These are phyloP conservation scores for Eleusine indica DNA, from an alignment of 176 grass and related monocot species.

Conservation along the genomic window DNA sequence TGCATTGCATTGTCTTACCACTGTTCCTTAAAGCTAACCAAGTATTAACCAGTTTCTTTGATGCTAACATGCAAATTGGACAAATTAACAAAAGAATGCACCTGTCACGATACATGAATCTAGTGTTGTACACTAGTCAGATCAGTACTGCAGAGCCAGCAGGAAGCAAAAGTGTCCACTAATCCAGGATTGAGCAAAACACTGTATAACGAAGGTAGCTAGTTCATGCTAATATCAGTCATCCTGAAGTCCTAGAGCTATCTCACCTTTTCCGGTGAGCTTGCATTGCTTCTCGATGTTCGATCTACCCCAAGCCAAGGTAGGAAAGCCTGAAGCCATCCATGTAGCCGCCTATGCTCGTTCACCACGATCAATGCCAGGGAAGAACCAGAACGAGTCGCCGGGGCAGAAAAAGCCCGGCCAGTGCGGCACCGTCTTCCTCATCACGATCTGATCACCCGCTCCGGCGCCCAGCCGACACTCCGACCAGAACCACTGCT, in stretches of 20 bases:
- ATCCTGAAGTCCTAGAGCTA: background rate
- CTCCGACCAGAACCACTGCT: conserved; percentile 50
- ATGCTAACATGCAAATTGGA: background rate
- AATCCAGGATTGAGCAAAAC: conserved; percentile 16
- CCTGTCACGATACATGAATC: background rate
- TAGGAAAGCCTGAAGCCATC: background rate
- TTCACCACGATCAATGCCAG: conserved; percentile 40
- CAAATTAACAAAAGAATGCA: background rate
- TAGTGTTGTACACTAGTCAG: background rate
- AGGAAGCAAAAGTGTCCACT: conserved; percentile 33
- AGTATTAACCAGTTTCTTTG: background rate
- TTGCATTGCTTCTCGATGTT: background rate
- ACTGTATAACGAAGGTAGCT: background rate
- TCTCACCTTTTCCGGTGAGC: background rate
- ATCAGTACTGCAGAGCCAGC: background rate
- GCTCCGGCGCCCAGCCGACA: conserved; percentile 10
- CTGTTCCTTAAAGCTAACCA: background rate
- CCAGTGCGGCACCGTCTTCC: conserved; percentile 45
- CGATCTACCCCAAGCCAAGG: background rate
- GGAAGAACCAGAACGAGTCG: conserved; percentile 65
- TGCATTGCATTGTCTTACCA: background rate
- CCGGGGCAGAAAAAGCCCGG: conserved; percentile 25
- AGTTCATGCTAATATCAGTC: conserved; percentile 16
- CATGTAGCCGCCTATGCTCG: background rate
- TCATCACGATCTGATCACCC: conserved; percentile 29